Evolutionary conservation across 805 yeast species (phyloP), one percentile per base, ranked within the genome.

Genomic region (Candida boidinii): DNA sequence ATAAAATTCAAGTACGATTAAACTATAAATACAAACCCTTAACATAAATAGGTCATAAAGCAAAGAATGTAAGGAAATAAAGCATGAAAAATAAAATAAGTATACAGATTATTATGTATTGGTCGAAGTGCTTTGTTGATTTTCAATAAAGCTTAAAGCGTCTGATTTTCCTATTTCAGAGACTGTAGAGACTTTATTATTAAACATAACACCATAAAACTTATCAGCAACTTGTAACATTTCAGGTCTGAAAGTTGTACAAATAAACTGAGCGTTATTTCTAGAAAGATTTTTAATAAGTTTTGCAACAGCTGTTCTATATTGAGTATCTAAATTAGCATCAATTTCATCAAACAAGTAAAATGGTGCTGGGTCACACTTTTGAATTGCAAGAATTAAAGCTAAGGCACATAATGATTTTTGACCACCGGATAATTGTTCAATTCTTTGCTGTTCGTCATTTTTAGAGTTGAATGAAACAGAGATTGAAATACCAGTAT

Each of bases 331-430:
- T 41, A 92, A 65, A 45, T 90, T 92, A 4, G 97, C 96, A 60
- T 92, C 98, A 38, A 92, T 81, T 61, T 92, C 98, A 57, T 92
- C 98, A 56, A 92, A 90, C 29, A 92, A 58, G 52, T 92, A 92
- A 54, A 92, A 92, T 30, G 97, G 96, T 7, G 96, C 96, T 9
- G 97, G 97, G 45, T 92, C 97, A 42, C 94, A 85, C 49, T 73
- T 76, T 60, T 92, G 98, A 38, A 90, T 85, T 4, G 98, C 96
- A 37, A 92, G 67, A 43, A 92, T 88, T 31, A 92, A 68, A 0
- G 97, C 88, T 44, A 92, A 76, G 1, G 98, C 97, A 64, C 97
- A 88, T n/a, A 92, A 63, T 0, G 96, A 83, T 53, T 90, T 90
- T 51, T 92, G 98, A 9, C 98, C 98, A 60, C 98, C 98, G 1